These are phyloP conservation scores for Neurospora sp. DNA, from an alignment of 495 filamentous ascomycete genomes.

Conservation along the genomic window DNA sequence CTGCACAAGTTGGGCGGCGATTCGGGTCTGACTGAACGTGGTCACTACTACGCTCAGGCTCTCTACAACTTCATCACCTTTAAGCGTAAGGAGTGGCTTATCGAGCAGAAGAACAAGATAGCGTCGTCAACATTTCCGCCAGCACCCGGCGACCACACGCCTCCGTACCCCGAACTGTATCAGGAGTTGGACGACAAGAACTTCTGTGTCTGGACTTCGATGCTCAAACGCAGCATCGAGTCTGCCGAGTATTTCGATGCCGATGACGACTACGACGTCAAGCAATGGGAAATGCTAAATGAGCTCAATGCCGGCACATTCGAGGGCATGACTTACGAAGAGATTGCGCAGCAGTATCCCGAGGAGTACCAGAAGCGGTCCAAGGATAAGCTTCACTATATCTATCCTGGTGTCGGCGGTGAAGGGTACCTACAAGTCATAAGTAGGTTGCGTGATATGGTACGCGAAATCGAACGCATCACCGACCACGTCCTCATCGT, in stretches of 20 bases:
- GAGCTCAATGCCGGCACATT: conserved; percentile 87
- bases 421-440: conserved; percentile 97
- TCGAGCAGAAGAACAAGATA: conserved; percentile 63
- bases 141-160: conserved; percentile 77
- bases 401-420: conserved; percentile 89
- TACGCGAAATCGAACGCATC: conserved; percentile 93
- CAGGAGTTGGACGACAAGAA: conserved; percentile 62
- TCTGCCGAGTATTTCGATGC: conserved; percentile 76
- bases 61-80: conserved; percentile 67
- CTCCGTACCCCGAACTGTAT: conserved; percentile 78
- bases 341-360: conserved; percentile 63
- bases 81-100: conserved; percentile 66
- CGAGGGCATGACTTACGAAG: conserved; percentile 89
- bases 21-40: conserved; percentile 66
- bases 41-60: conserved; percentile 58
- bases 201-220: conserved; percentile 97
- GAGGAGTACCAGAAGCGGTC: conserved; percentile 69
- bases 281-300: conserved; percentile 97
- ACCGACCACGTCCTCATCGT: conserved; percentile 90
- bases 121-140: conserved; percentile 68
- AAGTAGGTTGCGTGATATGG: conserved; percentile 87
- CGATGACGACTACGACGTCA: conserved; percentile 95
- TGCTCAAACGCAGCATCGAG: conserved; percentile 79
- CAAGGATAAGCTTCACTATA: conserved; percentile 79
- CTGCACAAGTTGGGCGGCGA: conserved; percentile 76